These are phyloP conservation scores for Eremochloa ophiuroides DNA, from an alignment of 176 grass and related monocot species.

Conservation along the genomic window DNA sequence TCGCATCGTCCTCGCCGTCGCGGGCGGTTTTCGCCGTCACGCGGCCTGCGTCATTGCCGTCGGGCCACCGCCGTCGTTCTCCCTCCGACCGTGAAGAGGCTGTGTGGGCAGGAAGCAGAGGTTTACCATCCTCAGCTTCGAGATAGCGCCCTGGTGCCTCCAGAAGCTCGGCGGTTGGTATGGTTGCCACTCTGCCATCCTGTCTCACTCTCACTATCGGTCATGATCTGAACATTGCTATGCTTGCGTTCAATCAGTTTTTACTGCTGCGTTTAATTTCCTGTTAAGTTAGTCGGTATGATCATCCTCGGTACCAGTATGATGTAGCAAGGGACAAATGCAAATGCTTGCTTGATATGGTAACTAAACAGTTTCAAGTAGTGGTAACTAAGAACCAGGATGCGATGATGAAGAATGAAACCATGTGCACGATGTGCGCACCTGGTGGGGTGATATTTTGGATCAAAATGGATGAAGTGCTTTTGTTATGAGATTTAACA, in stretches of 20 bases:
- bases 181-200: background rate
- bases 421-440: background rate
- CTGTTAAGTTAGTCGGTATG: background rate
- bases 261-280: background rate
- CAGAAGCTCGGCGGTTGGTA: background rate
- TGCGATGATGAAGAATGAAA: background rate
- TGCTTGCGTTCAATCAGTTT: background rate
- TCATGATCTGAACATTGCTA: conserved; percentile 27
- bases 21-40: too few relatives aligned
- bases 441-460: background rate
- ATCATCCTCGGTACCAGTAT: background rate
- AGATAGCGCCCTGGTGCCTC: conserved; percentile 25
- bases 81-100: too few relatives aligned
- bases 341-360: background rate
- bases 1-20: too few relatives aligned
- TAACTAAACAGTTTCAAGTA: background rate
- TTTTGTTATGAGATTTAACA: background rate
- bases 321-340: background rate
- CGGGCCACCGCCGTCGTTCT: too few relatives aligned
- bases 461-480: background rate
- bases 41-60: too few relatives aligned
- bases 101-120: too few relatives aligned
- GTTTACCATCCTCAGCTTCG: background rate
- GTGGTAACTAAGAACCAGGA: background rate
- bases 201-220: background rate